Conservation (phyloP, 306 rosid genomes). For the Carpinus fangiana region DNA sequence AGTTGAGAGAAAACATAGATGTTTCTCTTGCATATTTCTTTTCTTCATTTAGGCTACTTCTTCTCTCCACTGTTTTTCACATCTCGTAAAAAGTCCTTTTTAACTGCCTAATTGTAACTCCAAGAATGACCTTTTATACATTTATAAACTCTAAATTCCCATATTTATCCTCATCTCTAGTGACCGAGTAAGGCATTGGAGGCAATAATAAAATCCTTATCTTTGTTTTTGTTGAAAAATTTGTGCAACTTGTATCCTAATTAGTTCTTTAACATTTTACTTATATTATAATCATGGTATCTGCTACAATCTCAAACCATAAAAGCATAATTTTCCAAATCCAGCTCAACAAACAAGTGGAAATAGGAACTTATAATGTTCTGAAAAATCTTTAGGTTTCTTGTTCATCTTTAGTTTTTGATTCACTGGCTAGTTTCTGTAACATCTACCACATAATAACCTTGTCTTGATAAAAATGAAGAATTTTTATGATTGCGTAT, state of each 20-base stretch:
- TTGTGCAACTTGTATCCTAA: too few relatives aligned
- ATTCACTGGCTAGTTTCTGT: neutral
- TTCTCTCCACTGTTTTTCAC: neutral
- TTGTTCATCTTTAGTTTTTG: neutral
- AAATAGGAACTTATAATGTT: neutral
- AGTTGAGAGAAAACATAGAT: neutral
- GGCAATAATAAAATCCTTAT: neutral
- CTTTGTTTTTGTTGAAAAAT: too few relatives aligned
- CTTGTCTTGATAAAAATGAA: neutral
- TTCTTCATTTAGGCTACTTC: neutral
- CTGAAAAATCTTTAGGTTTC: neutral
- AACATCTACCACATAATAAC: neutral
- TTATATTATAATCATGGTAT: too few relatives aligned
- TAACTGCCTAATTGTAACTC: neutral
- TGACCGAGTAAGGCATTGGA: neutral
- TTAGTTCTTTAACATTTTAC: too few relatives aligned
- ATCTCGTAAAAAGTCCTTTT: neutral
- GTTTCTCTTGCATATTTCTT: neutral
- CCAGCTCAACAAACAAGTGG: too few relatives aligned
- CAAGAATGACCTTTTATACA: neutral
- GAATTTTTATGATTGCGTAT: neutral
- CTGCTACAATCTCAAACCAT: too few relatives aligned
- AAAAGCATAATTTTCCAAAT: too few relatives aligned
- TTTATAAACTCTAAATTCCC: neutral
- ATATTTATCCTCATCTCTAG: neutral